Base-by-base conservation (phyloP, 1,284 basidiomycete species). In the Takashimella tepidaria region DNA sequence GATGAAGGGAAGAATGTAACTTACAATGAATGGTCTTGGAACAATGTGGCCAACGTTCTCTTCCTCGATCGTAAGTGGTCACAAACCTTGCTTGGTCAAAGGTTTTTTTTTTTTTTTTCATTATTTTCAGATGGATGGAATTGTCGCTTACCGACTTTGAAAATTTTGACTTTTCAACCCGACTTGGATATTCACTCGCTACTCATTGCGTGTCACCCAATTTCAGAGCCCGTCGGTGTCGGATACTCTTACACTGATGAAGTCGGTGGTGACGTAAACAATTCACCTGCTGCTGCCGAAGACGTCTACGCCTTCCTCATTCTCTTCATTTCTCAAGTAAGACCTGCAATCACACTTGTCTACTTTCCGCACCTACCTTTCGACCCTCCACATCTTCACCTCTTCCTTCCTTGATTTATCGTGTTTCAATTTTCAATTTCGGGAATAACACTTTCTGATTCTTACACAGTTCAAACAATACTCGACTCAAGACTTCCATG, bases 221-320 rank as follows among this genome's bases (percentile, higher is more conserved):
- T n/a, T n/a, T 5, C 50, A 68, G 66, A 93, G 67, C 91, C 91
- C 10, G 81, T 92, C 64, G 83, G 87, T 55, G 92, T 95, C 25
- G 92, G 92, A 45, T 95, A 83, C 76, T 92, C 89, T 1, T 95
- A 92, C 72, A 82, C 85, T 12, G 79, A 80, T 45, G 82, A 83
- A 19, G 31, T 37, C 31, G 31, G 31, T 8, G 84, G 83, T 2
- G 80, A 79, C 3, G 87, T 96, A 55, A 76, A 79, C 70, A 81
- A 76, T 64, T 79, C 79, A 24, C 79, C 78, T 31, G 77, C 77
- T 19, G 78, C 80, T 6, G 81, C 80, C 47, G 77, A 79, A 69
- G 92, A 96, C 62, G 89, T 95, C 21, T 90, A 90, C 64, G 88
- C 88, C 1, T 95, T 96, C 82, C 79, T 95, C 48, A 80, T 91